Evolutionary conservation across 176 grass and related monocot species (phyloP).

Genomic region (Lolium perenne): DNA sequence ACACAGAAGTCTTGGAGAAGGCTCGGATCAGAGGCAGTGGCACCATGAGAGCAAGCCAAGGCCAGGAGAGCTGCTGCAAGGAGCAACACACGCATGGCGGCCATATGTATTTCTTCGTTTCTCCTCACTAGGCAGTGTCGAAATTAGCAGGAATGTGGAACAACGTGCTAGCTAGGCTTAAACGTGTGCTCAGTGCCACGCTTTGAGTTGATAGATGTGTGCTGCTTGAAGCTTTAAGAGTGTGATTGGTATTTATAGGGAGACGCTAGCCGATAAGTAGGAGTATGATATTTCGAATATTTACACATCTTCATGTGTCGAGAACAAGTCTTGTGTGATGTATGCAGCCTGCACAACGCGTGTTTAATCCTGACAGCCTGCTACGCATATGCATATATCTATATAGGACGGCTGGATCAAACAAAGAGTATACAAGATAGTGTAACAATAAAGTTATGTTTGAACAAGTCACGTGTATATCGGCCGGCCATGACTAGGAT

Average conservation of each 20-base stretch:
- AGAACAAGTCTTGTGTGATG: neutral
- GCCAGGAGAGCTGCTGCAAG: neutral
- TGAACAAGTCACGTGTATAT: too few species aligned
- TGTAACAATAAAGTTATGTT: too few species aligned
- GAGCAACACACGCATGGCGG: neutral
- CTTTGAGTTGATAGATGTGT: neutral
- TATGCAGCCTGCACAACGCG: neutral
- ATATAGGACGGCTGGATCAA: too few species aligned
- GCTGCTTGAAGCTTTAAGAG: neutral
- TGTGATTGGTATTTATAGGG: neutral
- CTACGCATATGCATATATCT: neutral
- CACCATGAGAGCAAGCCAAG: too few species aligned
- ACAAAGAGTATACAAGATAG: too few species aligned
- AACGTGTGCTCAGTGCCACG: neutral
- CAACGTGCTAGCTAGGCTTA: too few species aligned
- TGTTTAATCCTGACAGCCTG: neutral
- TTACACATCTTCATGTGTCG: too few species aligned
- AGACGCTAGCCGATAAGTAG: neutral
- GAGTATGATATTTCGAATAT: too few species aligned
- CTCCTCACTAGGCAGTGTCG: neutral
- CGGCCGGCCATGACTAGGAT: too few species aligned
- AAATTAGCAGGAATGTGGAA: neutral
- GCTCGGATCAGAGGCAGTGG: neutral
- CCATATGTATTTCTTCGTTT: neutral
- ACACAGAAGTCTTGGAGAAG: constrained; percentile 30